These are phyloP conservation scores for Cyberlindnera veronae DNA, from an alignment of 805 yeast species.

Conservation along the genomic window DNA sequence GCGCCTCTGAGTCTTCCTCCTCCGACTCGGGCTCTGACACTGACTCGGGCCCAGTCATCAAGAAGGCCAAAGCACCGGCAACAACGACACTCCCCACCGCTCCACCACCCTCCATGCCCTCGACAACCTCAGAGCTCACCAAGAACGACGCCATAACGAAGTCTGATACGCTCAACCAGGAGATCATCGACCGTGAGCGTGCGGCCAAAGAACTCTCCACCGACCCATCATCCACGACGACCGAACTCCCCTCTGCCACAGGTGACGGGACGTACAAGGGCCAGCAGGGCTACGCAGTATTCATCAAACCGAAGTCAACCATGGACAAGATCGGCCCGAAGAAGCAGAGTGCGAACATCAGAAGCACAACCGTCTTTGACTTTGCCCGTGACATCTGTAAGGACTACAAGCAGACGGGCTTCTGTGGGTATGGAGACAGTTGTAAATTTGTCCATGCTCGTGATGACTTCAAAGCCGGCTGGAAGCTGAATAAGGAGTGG, in stretches of 20 bases:
- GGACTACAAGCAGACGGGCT: constrained; percentile 87
- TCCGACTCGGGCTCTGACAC: constrained; percentile 6
- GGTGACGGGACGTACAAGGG: constrained; percentile 31
- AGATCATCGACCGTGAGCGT: constrained; percentile 19
- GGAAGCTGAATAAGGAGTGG: constrained; percentile 72
- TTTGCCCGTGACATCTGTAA: constrained; percentile 94
- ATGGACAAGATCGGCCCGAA: constrained; percentile 35
- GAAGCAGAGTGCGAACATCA: constrained; percentile 44
- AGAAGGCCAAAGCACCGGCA: constrained; percentile 6
- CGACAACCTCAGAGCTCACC: constrained; percentile 7
- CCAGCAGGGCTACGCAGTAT: constrained; percentile 23
- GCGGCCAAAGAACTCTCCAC: constrained; percentile 7
- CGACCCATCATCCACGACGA: neutral
- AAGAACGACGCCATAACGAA: constrained; percentile 27
- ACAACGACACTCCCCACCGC: neutral
- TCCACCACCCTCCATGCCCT: neutral
- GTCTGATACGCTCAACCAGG: constrained; percentile 22
- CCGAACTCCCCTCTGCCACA: constrained; percentile 13
- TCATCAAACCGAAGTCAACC: constrained; percentile 21
- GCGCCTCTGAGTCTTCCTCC: constrained; percentile 12
- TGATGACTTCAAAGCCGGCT: constrained; percentile 74
- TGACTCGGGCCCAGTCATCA: constrained; percentile 6
- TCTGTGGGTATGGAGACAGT: constrained; percentile 95
- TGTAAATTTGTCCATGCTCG: constrained; percentile 92
- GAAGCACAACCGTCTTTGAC: constrained; percentile 69